Base-by-base conservation (phyloP, 305 asterid species). In the Solanum hybrid region DNA sequence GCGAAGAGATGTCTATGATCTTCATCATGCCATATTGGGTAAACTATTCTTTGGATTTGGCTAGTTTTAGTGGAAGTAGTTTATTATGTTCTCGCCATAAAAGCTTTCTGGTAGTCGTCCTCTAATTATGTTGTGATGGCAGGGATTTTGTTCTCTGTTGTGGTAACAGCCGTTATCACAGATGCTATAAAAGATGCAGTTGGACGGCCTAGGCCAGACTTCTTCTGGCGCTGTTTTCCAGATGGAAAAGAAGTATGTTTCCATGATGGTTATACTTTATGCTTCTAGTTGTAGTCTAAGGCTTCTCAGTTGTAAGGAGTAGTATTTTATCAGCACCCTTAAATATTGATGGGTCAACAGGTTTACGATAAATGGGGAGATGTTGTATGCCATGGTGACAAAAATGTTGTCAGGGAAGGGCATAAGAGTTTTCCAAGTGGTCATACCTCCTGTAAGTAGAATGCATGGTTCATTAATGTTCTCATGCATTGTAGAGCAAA, bases 171-270 rank as follows among this genome's bases (percentile, higher is more conserved):
- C 35, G 98, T 96, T 69, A 86, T 96, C 84, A 95, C 98, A 64
- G 95, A 92, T 87, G 94, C 94, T 75, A 92, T 95, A 90, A 96
- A 97, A 93, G 94, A 91, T 91, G 94, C 98, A 56, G 98, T 95
- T 75, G 99, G 99, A 72, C 94, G 98, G 73, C 99, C 98, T 90
- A 95, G 98, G 79, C 99, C 99, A 27, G 95, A 96, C 93, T 97
- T 96, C 94, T 97, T 97, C 85, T 96, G 99, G 99, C 94, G 98
- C 86, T 97, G 99, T 93, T 97, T 97, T 92, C 99, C 99, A 35
- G 97, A 96, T 93, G 98, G 98, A 87, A 92, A 88, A 86, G 98
- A 95, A 88, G 98, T 94, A 91, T 89, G 97, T 14, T 78, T 85
- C 79, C 90, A 31, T 32, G 78, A 4, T 79, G 69, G 40, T 12